These are phyloP conservation scores for Fraxinus sp. DNA, from an alignment of 305 asterid species.

Conservation along the genomic window DNA sequence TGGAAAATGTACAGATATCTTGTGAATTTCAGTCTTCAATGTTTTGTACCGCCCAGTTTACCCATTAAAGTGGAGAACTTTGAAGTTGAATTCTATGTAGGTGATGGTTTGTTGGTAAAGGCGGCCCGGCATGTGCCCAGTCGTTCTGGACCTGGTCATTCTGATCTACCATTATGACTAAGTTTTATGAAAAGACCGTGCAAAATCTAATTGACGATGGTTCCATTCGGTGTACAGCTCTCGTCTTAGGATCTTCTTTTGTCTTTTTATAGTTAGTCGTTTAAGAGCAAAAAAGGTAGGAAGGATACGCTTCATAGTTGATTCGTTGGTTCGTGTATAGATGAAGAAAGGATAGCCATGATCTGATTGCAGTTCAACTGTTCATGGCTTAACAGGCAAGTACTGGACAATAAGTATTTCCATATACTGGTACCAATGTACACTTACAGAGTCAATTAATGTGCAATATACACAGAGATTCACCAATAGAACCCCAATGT, in stretches of 20 bases:
- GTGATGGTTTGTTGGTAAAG: not conserved
- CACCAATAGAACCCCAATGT: not conserved
- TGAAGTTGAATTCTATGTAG: not conserved
- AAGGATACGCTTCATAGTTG: not conserved
- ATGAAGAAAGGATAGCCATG: not conserved
- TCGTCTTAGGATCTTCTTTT: not conserved
- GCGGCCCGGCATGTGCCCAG: not conserved
- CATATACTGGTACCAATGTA: not conserved
- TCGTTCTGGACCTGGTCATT: not conserved
- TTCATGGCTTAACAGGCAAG: not conserved
- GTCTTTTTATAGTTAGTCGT: not conserved
- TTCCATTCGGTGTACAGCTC: not conserved
- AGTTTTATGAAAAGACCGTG: not conserved
- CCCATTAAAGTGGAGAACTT: not conserved
- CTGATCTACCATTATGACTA: not conserved
- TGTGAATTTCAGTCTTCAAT: not conserved
- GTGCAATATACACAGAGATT: not conserved
- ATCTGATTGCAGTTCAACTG: not conserved
- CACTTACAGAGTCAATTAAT: not conserved
- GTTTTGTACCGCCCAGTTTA: not conserved
- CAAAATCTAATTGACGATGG: not conserved
- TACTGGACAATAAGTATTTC: not conserved
- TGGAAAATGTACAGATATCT: not conserved
- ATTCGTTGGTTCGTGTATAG: not conserved
- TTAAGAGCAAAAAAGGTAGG: not conserved